phyloP scores from a whole-genome alignment of 768 basidiomycete genomes.

The Pholiota microspora region DNA sequence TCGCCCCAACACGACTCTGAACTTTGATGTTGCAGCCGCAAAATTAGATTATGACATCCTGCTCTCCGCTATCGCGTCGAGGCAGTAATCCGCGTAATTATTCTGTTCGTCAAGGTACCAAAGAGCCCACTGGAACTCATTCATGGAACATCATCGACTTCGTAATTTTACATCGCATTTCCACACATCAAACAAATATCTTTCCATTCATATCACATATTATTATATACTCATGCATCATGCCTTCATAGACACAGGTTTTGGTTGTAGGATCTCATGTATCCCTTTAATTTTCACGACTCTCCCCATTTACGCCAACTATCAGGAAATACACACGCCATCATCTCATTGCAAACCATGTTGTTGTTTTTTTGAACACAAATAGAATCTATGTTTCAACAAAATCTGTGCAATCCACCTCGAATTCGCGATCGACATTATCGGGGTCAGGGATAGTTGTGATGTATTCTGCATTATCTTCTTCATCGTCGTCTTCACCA shows the following conservation, averaged over 20 bases:
- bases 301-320: neutral
- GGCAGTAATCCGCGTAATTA: constrained; percentile 26
- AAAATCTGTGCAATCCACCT: constrained; percentile 14
- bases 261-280: neutral
- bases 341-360: too few relatives aligned
- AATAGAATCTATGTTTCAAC: neutral
- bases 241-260: neutral
- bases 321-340: neutral
- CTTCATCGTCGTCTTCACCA: neutral
- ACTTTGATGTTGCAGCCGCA: constrained; percentile 39
- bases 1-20: neutral
- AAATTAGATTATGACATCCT: constrained; percentile 68
- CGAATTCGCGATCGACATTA: constrained; percentile 10
- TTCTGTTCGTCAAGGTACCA: too few relatives aligned
- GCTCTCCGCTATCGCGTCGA: constrained; percentile 44
- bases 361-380: too few relatives aligned
- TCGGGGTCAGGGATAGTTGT: constrained; percentile 13
- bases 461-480: constrained; percentile 7
- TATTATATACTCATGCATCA: too few relatives aligned
- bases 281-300: neutral
- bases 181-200: neutral
- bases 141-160: neutral
- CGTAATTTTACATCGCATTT: neutral
- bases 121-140: too few relatives aligned
- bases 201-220: too few relatives aligned